Base-by-base conservation (phyloP, 1,139 yeast species). In the Scheffersomyces insectosa region DNA sequence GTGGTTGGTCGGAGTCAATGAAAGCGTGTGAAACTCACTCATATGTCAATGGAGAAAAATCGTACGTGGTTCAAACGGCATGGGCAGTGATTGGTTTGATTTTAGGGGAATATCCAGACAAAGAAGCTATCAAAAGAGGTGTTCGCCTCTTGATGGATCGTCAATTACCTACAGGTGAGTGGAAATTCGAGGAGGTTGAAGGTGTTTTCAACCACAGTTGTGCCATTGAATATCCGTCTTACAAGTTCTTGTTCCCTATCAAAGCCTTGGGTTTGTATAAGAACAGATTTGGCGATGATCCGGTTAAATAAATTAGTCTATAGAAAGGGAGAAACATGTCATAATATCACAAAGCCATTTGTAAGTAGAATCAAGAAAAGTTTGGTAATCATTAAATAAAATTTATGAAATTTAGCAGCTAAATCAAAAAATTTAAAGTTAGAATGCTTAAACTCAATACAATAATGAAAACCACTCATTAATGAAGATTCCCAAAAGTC, bases 1-100 rank as follows among this genome's bases (percentile, higher is more conserved):
- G 99, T 15, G 99, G 99, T 0, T 95, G 99, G 99, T 88, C 96
- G 42, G 99, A 95, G 63, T 75, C 84, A 1, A 85, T 86, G 87
- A 85, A 77, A 50, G 77, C 95, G 2, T 85, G 93, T 57, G 98
- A 91, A 60, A 77, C 88, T 0, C 95, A 86, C 53, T 72, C 85
- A 0, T 95, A 91, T 64, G 88, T 93, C 3, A 70, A 69, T 33
- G 59, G 63, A 2, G 78, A 76, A 11, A 61, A 74, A 41, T 83
- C 96, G 1, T 76, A 85, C 46, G 85, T 85, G 0, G 97, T 93
- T 0, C 98, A 91, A 61, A 90, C 98, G 0, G 79, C 97, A 0
- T 95, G 99, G 99, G 95, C 87, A 1, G 59, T 88, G 7, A 88
- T 93, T 51, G 96, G 93, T 0, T 72, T 95, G 42, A 57, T 95